phyloP scores from a whole-genome alignment of 2,329 filamentous ascomycete genomes.

The Cryphonectria nitschkei region DNA sequence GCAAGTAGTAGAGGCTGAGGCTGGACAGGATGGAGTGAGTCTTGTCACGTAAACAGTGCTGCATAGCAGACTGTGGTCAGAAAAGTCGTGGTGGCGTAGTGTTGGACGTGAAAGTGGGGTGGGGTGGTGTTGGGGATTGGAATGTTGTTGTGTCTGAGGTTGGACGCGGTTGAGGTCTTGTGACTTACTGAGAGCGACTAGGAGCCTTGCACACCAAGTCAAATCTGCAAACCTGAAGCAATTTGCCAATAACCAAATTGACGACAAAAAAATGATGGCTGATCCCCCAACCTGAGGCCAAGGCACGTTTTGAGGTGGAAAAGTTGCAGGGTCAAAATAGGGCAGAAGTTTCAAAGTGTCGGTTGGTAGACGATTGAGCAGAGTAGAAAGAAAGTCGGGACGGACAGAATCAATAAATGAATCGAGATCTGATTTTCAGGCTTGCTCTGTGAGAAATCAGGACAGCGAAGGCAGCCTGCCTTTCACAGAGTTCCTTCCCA shows the following conservation, averaged over 20 bases:
- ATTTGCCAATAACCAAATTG: slow-evolving; percentile 18
- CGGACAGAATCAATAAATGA: neutral
- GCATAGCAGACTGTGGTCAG: neutral
- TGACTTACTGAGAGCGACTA: neutral
- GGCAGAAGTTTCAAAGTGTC: neutral
- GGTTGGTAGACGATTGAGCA: neutral
- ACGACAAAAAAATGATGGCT: slow-evolving; percentile 23
- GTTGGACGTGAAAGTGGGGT: neutral
- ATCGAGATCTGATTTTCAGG: neutral
- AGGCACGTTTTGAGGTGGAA: neutral
- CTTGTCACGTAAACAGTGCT: neutral
- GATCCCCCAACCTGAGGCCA: slow-evolving; percentile 8
- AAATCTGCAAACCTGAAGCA: slow-evolving; percentile 15
- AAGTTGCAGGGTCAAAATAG: neutral
- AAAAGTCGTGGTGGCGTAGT: neutral
- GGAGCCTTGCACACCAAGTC: slow-evolving; percentile 7
- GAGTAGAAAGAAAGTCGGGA: neutral
- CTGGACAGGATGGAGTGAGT: neutral
- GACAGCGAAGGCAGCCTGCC: neutral
- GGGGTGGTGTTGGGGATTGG: neutral
- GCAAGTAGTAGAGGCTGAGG: neutral
- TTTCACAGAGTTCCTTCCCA: neutral
- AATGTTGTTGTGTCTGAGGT: slow-evolving; percentile 10
- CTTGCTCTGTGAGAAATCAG: neutral
- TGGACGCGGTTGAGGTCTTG: slow-evolving; percentile 7